These are phyloP conservation scores for Trichoderma virens DNA, from an alignment of 495 filamentous ascomycete genomes.

Conservation along the genomic window DNA sequence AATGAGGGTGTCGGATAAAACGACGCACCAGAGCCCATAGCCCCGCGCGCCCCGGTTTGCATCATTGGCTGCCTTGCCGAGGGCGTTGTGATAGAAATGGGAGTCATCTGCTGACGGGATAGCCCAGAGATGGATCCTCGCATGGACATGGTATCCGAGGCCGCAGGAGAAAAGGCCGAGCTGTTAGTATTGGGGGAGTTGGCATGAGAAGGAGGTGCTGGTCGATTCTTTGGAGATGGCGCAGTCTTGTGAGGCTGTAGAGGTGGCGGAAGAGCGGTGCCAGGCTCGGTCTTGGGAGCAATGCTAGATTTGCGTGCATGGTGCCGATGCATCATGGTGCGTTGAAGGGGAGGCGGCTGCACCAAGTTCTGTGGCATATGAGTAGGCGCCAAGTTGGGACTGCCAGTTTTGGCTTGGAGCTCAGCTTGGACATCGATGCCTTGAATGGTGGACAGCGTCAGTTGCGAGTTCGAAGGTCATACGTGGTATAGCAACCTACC, in stretches of 20 bases:
- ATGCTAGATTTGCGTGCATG: slow-evolving; percentile 64
- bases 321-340: slow-evolving; percentile 64
- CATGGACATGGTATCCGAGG: slow-evolving; percentile 44
- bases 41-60: slow-evolving; percentile 20
- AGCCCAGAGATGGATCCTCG: slow-evolving; percentile 35
- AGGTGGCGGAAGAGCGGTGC: slow-evolving; percentile 47
- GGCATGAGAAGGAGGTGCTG: slow-evolving; percentile 74
- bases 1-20: slow-evolving; percentile 77
- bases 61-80: slow-evolving; percentile 26
- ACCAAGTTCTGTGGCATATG: slow-evolving; percentile 55
- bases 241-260: slow-evolving; percentile 41
- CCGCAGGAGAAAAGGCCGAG: slow-evolving; percentile 59
- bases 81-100: slow-evolving; percentile 27
- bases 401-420: slow-evolving; percentile 77
- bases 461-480: background rate
- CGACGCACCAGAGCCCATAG: slow-evolving; percentile 27
- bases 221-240: slow-evolving; percentile 55
- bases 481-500: slow-evolving; percentile 40
- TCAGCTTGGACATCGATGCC: slow-evolving; percentile 98
- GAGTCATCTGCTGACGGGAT: slow-evolving; percentile 33
- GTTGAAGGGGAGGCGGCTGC: slow-evolving; percentile 61
- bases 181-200: slow-evolving; percentile 71
- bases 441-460: slow-evolving; percentile 24
- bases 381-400: slow-evolving; percentile 58
- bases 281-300: slow-evolving; percentile 61